These are phyloP conservation scores for Macrophomina pseudophaseolina DNA, from an alignment of 2,329 filamentous ascomycete species.

Conservation along the genomic window DNA sequence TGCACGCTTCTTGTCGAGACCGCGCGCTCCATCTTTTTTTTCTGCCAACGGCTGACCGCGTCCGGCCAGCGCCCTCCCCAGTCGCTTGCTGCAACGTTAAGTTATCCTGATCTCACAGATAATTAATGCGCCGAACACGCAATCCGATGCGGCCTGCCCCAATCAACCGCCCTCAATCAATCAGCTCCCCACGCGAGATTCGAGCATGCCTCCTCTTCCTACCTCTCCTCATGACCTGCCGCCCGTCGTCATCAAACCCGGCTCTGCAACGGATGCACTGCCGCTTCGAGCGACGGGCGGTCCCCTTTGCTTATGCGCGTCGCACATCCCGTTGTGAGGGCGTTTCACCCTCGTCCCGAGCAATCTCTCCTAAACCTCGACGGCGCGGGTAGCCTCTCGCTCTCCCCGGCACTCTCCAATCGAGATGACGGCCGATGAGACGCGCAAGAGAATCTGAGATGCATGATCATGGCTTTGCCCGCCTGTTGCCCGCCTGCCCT, in stretches of 20 bases:
- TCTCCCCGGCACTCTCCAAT: slow-evolving; percentile 16
- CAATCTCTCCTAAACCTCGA: background rate
- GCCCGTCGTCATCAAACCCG: slow-evolving; percentile 8
- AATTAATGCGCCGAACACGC: slow-evolving; percentile 16
- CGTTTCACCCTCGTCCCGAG: slow-evolving; percentile 9
- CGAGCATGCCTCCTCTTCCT: background rate
- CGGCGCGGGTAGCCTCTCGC: background rate
- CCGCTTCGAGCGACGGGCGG: slow-evolving; percentile 12
- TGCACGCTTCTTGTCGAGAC: background rate
- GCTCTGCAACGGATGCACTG: slow-evolving; percentile 13
- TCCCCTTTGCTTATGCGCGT: background rate
- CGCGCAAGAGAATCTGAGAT: slow-evolving; percentile 16
- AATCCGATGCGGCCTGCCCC: background rate
- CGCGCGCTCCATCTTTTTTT: background rate
- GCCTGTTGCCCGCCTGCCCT: background rate
- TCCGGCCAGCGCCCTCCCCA: background rate
- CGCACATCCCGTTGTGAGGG: slow-evolving; percentile 1
- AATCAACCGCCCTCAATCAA: slow-evolving; percentile 11
- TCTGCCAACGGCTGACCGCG: background rate
- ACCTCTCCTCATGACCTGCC: slow-evolving; percentile 13
- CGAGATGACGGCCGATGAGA: slow-evolving; percentile 18
- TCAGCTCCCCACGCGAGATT: slow-evolving; percentile 14
- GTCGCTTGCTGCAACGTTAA: slow-evolving; percentile 2
- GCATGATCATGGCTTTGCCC: background rate
- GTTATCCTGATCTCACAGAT: slow-evolving; percentile 15